Evolutionary conservation across 179 eudicot species (phyloP), one percentile per base, ranked within the genome.

Genomic region (Amaranthus tricolor): DNA sequence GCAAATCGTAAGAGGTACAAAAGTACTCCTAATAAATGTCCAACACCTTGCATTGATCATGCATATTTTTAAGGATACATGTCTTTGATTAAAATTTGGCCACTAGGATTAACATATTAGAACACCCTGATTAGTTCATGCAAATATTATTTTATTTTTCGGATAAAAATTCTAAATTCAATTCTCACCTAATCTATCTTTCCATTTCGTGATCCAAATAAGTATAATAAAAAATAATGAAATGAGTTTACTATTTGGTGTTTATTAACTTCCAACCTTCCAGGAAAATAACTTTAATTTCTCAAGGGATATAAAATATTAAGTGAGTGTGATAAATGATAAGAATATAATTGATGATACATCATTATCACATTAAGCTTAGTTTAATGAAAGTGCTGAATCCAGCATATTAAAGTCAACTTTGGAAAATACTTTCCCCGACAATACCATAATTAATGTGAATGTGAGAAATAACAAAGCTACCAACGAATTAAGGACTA

Each of bases 301-400:
- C 3, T 31, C 3, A 2, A 31, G 3, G 2, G 40, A 31, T 31
- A 31, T 31, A 31, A 31, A 24, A 31, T 31, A 31, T 2, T 31
- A 31, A 31, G 58, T 54, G 58, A 62, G 40, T 8, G 40, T 63
- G 44, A 43, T n/a, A n/a, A 51, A 73, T 24, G 59, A 45, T 51
- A 43, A 13, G 50, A 72, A 66, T 65, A 78, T 78, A 49, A 73
- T 73, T 73, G 77, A 74, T 73, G 19, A 55, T 69, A 60, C 69
- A 73, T 78, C 67, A 63, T 51, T 50, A 68, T 51, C 71, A 7
- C 19, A 49, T 16, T 68, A 40, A 7, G 43, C 13, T 47, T 73
- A 43, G 7, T 47, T 58, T 57, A 62, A 45, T 59, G 17, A 66
- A 9, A 12, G 59, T 9, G 16, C 45, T 57, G 40, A 54, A 63